These are phyloP conservation scores for Metroxylon sagu DNA, from an alignment of 176 grass and related monocot genomes.

Conservation along the genomic window DNA sequence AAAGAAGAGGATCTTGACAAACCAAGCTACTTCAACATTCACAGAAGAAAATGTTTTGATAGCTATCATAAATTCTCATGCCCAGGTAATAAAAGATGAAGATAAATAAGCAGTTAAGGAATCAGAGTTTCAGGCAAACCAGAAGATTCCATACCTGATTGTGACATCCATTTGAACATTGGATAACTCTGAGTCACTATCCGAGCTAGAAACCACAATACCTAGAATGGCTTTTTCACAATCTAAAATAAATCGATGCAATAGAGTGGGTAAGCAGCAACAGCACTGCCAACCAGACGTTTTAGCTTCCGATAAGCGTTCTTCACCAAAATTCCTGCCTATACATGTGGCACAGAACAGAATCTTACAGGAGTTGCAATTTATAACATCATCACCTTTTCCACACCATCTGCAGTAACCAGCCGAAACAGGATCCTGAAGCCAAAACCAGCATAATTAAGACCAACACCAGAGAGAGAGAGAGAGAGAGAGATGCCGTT, in stretches of 20 bases:
- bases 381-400: conserved; percentile 59
- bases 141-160: conserved; percentile 24
- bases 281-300: conserved; percentile 69
- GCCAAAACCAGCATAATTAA: neutral
- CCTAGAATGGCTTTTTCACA: conserved; percentile 54
- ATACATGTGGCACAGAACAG: conserved; percentile 71
- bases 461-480: no score
- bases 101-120: no score
- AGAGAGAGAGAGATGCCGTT: no score
- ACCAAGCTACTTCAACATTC: conserved; percentile 2
- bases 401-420: conserved; percentile 90
- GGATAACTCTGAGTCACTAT: conserved; percentile 47
- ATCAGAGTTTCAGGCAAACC: no score
- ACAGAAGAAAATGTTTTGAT: neutral
- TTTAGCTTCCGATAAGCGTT: conserved; percentile 53
- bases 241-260: conserved; percentile 57
- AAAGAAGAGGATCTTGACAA: conserved; percentile 1
- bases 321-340: conserved; percentile 75
- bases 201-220: conserved; percentile 56
- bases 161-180: conserved; percentile 30
- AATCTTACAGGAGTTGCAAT: conserved; percentile 76
- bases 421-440: conserved; percentile 30
- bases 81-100: no score
- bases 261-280: conserved; percentile 61
- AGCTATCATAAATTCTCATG: no score